Conservation (phyloP, 2,329 filamentous ascomycete genomes). For the Raffaelea albimanens region DNA sequence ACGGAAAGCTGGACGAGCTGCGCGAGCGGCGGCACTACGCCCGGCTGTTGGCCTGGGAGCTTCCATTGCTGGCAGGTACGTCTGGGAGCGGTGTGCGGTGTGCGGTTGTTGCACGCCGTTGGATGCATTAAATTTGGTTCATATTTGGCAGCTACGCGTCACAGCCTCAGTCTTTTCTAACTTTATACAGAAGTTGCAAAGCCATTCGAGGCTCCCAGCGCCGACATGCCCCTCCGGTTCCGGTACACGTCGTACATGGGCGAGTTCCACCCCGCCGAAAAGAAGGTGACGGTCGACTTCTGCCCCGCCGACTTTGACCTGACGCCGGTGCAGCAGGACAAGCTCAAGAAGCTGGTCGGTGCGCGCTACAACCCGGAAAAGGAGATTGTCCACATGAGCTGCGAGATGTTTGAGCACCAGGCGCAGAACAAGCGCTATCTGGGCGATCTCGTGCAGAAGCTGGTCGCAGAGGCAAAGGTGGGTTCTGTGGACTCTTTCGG, state of each 20-base stretch:
- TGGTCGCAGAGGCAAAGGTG: conserved; percentile 67
- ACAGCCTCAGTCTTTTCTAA: too few relatives aligned
- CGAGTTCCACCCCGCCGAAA: conserved; percentile 80
- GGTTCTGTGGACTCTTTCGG: conserved; percentile 5
- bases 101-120: background rate
- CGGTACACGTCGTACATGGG: conserved; percentile 96
- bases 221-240: conserved; percentile 71
- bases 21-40: conserved; percentile 84
- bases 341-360: conserved; percentile 81
- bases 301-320: conserved; percentile 63
- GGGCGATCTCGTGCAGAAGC: conserved; percentile 62
- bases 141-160: background rate
- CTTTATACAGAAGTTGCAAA: conserved; percentile 61
- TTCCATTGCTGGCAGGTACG: conserved; percentile 83
- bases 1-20: conserved; percentile 80
- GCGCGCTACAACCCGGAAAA: conserved; percentile 78
- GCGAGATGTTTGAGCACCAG: conserved; percentile 78
- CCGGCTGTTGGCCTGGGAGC: conserved; percentile 84
- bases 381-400: conserved; percentile 78
- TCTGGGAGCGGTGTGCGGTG: background rate
- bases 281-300: conserved; percentile 93
- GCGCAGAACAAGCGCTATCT: conserved; percentile 97
- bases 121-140: too few relatives aligned
- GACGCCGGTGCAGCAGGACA: conserved; percentile 57
- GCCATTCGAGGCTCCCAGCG: conserved; percentile 64